These are phyloP conservation scores for Xerocomus potaroensis DNA, from an alignment of 768 basidiomycete species.

Conservation along the genomic window DNA sequence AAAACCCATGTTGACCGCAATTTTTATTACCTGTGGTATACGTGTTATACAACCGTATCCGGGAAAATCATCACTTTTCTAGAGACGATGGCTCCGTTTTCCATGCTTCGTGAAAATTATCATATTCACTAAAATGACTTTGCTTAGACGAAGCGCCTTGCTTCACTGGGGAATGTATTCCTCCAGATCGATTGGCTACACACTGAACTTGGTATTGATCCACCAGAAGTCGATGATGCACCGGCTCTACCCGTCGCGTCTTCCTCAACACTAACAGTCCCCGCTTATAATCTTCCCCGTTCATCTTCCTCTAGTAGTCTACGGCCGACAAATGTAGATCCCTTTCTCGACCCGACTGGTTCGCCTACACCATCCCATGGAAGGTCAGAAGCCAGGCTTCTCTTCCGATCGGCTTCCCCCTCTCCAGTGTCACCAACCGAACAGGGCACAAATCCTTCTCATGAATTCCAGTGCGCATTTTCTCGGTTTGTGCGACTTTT, in stretches of 20 bases:
- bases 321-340: constrained; percentile 18
- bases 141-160: constrained; percentile 61
- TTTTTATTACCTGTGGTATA: background rate
- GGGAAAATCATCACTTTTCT: background rate
- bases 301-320: constrained; percentile 37
- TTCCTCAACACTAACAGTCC: constrained; percentile 38
- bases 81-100: background rate
- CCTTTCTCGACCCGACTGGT: constrained; percentile 23
- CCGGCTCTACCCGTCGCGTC: constrained; percentile 25
- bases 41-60: no score
- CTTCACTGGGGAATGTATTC: constrained; percentile 58
- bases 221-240: constrained; percentile 52
- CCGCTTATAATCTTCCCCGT: constrained; percentile 38
- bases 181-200: constrained; percentile 80
- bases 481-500: constrained; percentile 58
- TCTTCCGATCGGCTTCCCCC: constrained; percentile 31
- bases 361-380: constrained; percentile 52
- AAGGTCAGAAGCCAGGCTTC: constrained; percentile 31
- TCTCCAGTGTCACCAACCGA: constrained; percentile 10
- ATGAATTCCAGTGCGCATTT: constrained; percentile 56
- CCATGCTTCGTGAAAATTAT: background rate
- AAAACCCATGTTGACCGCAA: background rate
- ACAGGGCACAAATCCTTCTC: constrained; percentile 7
- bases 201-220: constrained; percentile 71
- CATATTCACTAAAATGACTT: constrained; percentile 1